phyloP scores from a whole-genome alignment of 441 rosid genomes.

The Syzygium malaccense region DNA sequence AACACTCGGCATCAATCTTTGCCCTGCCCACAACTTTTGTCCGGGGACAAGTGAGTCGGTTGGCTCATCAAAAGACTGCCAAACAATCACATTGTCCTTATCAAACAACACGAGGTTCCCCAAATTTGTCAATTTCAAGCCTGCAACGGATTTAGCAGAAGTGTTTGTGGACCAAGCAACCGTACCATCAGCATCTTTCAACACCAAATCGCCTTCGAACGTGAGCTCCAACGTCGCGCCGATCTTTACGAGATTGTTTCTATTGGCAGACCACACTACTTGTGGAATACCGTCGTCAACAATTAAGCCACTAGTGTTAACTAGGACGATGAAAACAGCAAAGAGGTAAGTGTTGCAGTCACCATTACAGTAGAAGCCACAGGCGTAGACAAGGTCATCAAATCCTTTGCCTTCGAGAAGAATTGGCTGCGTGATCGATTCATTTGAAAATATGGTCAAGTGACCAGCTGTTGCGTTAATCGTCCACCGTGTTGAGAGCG shows the following conservation, averaged over 20 bases:
- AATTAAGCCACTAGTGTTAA: accelerated
- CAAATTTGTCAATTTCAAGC: conserved; percentile 1
- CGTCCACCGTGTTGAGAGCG: not conserved
- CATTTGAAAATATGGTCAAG: accelerated
- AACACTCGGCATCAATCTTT: not conserved
- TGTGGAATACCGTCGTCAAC: accelerated
- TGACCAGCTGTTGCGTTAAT: not conserved
- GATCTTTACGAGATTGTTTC: not conserved
- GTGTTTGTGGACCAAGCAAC: not conserved
- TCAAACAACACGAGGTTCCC: conserved; percentile 10
- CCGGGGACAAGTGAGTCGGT: conserved; percentile 5
- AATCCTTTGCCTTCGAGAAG: not conserved
- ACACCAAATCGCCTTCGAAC: not conserved
- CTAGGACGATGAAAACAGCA: not conserved
- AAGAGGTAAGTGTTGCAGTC: not conserved
- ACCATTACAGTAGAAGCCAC: not conserved
- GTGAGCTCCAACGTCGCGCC: not conserved
- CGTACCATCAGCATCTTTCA: not conserved
- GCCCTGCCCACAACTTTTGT: not conserved
- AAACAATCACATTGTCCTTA: not conserved
- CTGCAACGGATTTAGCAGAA: not conserved
- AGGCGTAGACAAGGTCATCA: not conserved
- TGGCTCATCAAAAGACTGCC: conserved; percentile 15
- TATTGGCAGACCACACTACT: not conserved
- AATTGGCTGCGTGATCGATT: not conserved